A percentile compares a stretch with the other conserved stretches of the same genome.
Conservation (phyloP, 202 grass and related monocot genomes). For the Elaeis oleifera region DNA sequence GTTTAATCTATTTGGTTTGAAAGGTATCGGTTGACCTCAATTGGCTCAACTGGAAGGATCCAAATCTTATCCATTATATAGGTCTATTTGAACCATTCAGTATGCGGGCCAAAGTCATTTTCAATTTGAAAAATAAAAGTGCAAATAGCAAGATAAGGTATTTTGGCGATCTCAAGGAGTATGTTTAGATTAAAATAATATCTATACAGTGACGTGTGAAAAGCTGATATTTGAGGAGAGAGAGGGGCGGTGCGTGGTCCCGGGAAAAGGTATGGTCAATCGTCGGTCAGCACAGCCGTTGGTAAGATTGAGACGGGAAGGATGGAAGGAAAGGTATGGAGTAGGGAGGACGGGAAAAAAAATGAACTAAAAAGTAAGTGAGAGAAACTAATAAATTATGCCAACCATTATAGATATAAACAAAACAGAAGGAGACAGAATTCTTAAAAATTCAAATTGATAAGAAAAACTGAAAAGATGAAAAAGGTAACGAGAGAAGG, state of each 20-base stretch:
- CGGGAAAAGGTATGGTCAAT: not conserved
- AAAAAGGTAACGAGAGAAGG: not conserved
- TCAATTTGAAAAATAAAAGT: no score
- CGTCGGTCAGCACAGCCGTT: constrained; percentile 2
- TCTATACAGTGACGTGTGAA: constrained; percentile 6
- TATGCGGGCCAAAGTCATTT: no score
- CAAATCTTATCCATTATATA: no score
- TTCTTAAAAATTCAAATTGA: not conserved
- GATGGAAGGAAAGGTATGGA: constrained; percentile 16
- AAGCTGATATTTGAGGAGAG: constrained; percentile 22
- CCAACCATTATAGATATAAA: not conserved
- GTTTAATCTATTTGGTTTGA: no score
- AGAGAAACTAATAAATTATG: constrained; percentile 29
- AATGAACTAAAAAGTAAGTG: constrained; percentile 20
- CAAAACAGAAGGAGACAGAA: not conserved
- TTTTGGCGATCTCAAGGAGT: no score
- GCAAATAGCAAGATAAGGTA: no score
- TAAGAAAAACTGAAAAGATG: no score
- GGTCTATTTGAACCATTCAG: no score
- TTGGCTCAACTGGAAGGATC: no score
- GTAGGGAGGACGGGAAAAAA: constrained; percentile 30
- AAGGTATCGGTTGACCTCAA: no score
- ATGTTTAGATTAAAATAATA: no score
- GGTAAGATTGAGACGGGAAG: not conserved
- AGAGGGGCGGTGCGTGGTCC: not conserved